Base-by-base conservation (phyloP, 2,329 filamentous ascomycete genomes). In the Coniochaeta sp. region DNA sequence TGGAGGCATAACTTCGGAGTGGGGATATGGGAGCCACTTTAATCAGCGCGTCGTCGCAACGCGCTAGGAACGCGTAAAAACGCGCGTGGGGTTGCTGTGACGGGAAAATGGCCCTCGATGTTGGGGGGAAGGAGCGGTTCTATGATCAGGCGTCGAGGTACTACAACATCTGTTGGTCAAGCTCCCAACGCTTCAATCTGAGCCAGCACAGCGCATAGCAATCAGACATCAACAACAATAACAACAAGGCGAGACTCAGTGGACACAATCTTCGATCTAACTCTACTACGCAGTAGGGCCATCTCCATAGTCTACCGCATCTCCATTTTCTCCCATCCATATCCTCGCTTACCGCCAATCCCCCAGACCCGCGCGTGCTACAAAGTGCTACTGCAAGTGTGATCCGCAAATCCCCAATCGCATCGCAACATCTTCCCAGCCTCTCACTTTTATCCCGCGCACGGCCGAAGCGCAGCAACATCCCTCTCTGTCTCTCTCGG, bases 271-370 rank as follows among this genome's bases (percentile, higher is more conserved):
- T 22, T 12, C 17, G 26, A 55, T 55, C 50, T 26, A 28, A 14
- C 24, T 34, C 34, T 19, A n/a, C n/a, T n/a, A n/a, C n/a, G n/a
- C n/a, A n/a, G n/a, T n/a, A n/a, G 28, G 52, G 16, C 52, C 9
- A 36, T 16, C 14, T 16, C 7, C 6, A 33, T 3, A 36, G 31
- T 36, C 34, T 31, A 34, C 54, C 36, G 54, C 54, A 34, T 56
- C 31, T 38, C 31, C 54, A 38, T 38, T 55, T 55, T 38, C 34
- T 24, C 22, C 22, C 47, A 52, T 17, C 47, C 24, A 31, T 52
- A 52, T 52, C 47, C 47, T 52, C 47, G 47, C 47, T 52, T 52
- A 31, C 47, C 47, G 47, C 47, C 47, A 52, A 52, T 31, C 47
- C 47, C 47, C 47, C 24, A 31, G 47, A 52, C 47, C 47, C 47